Evolutionary conservation across 139 green algal species (phyloP).

Genomic region (Deuterostichococcus epilithicus): DNA sequence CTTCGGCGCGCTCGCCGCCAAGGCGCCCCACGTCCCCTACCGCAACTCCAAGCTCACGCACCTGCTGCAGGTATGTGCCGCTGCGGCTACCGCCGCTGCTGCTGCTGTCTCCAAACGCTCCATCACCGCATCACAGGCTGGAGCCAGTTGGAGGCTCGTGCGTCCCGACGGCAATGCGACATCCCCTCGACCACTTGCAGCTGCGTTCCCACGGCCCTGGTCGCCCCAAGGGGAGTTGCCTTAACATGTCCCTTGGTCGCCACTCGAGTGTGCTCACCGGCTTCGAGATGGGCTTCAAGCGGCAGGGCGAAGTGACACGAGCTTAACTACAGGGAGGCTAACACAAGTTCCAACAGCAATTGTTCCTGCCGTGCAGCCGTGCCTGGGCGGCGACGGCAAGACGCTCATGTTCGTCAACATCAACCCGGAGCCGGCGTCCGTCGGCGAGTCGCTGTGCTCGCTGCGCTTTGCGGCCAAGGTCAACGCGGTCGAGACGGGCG

Average conservation of each 20-base stretch:
- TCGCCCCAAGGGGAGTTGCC: too few relatives aligned
- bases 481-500: conserved; percentile 77
- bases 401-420: conserved; percentile 96
- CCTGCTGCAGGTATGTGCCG: conserved; percentile 55
- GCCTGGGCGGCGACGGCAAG: conserved; percentile 83
- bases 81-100: neutral
- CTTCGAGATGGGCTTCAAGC: too few relatives aligned
- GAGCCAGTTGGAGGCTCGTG: too few relatives aligned
- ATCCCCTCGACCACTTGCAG: too few relatives aligned
- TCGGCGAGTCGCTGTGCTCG: conserved; percentile 77
- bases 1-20: conserved; percentile 71
- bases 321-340: too few relatives aligned
- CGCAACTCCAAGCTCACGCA: conserved; percentile 95
- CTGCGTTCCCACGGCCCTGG: too few relatives aligned
- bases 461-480: conserved; percentile 88
- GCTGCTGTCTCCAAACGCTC: neutral
- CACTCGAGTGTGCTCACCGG: too few relatives aligned
- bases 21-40: conserved; percentile 77
- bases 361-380: conserved; percentile 76
- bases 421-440: conserved; percentile 75
- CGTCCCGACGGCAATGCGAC: too few relatives aligned
- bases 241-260: too few relatives aligned
- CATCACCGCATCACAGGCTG: too few relatives aligned
- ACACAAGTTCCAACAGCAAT: too few relatives aligned
- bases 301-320: too few relatives aligned